Base-by-base conservation (phyloP, 306 rosid species). In the Vigna hirtella region DNA sequence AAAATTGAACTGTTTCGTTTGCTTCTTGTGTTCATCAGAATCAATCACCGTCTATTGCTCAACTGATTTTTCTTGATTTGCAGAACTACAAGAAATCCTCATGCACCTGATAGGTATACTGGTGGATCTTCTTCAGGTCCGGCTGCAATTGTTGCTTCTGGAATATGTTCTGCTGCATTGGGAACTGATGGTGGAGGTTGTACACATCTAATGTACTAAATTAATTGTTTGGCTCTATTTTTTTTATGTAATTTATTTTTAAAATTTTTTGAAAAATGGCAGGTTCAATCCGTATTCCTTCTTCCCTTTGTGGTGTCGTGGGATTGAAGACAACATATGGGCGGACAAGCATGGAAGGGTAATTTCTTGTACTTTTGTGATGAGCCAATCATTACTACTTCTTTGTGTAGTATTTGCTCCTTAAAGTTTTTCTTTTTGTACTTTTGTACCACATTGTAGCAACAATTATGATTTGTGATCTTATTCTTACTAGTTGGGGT, bases 151-250 rank as follows among this genome's bases (percentile, higher is more conserved):
- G 97, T 94, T 80, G 98, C 97, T 72, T 89, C 97, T 81, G 98
- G 98, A 83, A 50, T 94, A 45, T 94, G 97, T 76, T 86, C 97
- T 77, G 98, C 98, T 49, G 97, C 98, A 24, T 89, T 94, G 76
- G 97, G 98, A 81, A 94, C 97, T 42, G 98, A 92, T 66, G 97
- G 97, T 8, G 98, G 98, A 94, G 98, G 98, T 94, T 87, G 91
- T 74, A 74, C 66, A 78, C 75, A 79, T 66, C 76, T 45, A 68
- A 64, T 74, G 59, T 64, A 56, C 74, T 72, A 69, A 73, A 77
- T 74, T 53, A 47, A 28, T 52, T 77, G 14, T 26, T 78, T 57
- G 80, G 61, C 65, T 48, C 81, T 15, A 65, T 24, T 57, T 79
- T 45, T 42, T 66, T 17, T 24, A 4, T 53, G 59, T 55, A 63